Percentiles rank a stretch among this genome's conserved stretches.
Conservation (phyloP, 352 stramenopile species). For the Pythium rhizo-oryzae region DNA sequence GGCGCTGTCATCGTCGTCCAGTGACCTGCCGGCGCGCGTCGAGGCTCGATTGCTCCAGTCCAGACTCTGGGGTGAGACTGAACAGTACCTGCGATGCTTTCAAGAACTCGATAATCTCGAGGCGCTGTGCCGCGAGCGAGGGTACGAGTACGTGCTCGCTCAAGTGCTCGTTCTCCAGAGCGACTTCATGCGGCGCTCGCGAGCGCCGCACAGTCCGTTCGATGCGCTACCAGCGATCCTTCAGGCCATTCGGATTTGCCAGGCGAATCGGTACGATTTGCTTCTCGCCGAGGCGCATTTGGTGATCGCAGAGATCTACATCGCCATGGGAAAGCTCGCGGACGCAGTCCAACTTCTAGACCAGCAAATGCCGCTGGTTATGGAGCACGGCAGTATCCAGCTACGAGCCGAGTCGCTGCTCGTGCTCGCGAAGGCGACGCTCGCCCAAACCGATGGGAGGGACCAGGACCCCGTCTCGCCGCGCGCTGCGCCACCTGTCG, state of each 20-base stretch:
- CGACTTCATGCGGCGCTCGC: conserved; percentile 39
- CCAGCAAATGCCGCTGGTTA: conserved; percentile 66
- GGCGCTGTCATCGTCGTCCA: conserved; percentile 45
- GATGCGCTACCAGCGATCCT: conserved; percentile 47
- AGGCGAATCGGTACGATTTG: conserved; percentile 55
- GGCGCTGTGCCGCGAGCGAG: conserved; percentile 43
- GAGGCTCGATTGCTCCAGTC: conserved; percentile 44
- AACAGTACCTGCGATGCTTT: conserved; percentile 46
- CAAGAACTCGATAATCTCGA: conserved; percentile 43
- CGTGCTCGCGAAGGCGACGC: conserved; percentile 52
- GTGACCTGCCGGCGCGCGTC: conserved; percentile 50
- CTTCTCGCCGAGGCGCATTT: conserved; percentile 63
- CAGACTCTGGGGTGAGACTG: conserved; percentile 31
- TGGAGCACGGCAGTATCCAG: conserved; percentile 62
- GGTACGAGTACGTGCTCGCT: conserved; percentile 48
- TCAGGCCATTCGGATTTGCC: conserved; percentile 48
- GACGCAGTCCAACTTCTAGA: conserved; percentile 52
- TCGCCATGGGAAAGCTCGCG: conserved; percentile 55
- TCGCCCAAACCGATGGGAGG: conserved; percentile 27
- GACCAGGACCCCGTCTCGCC: neutral
- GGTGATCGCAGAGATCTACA: conserved; percentile 61
- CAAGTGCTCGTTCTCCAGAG: conserved; percentile 54
- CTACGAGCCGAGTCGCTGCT: conserved; percentile 60
- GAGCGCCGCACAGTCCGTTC: conserved; percentile 49
- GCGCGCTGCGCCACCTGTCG: neutral